Base-by-base conservation (phyloP, 1,284 basidiomycete genomes). In the Ceratobasidium sp. region DNA sequence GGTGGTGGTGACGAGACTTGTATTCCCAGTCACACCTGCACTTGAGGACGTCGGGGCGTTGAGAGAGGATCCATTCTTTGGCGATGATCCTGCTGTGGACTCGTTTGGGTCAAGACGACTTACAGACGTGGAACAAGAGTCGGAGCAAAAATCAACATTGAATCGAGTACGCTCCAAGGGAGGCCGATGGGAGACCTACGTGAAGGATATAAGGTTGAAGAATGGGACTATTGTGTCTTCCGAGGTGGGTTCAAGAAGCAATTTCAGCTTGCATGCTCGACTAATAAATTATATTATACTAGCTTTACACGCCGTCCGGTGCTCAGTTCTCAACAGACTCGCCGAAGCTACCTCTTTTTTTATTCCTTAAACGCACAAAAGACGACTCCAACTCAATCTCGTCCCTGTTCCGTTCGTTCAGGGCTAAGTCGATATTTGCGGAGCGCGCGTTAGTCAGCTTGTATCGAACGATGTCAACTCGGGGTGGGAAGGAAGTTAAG, bases 61-160 rank as follows among this genome's bases (percentile, higher is more conserved):
- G 54, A 71, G 45, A 45, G 54, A 71, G 15, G 67, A 59, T 19
- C 67, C 54, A n/a, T 71, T 59, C 41, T 71, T 71, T 57, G 54
- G 67, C 7, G 33, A 57, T 15, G 27, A 71, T n/a, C 54, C 24
- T 7, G 41, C 17, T 5, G n/a, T 1, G 15, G 44, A 57, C 14
- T 33, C 19, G 27, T 60, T 47, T 33, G 56, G 56, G 4, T 59
- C 45, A 15, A 8, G 45, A 29, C 15, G 24, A 6, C 24, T 71
- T 8, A 31, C 54, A 31, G 54, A 60, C 2, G 67, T 15, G 22
- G 67, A 60, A 22, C 60, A 41, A 33, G 57, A 44, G 15, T 51
- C 50, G 31, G 36, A 3, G 36, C 36, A 60, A 33, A 60, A 60
- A 29, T 3, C 24, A 27, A 56, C 27, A 24, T 9, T 56, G 54